Evolutionary conservation across 352 stramenopile species (phyloP), one percentile per base, ranked within the genome.

Genomic region (Plasmopara halstedii): DNA sequence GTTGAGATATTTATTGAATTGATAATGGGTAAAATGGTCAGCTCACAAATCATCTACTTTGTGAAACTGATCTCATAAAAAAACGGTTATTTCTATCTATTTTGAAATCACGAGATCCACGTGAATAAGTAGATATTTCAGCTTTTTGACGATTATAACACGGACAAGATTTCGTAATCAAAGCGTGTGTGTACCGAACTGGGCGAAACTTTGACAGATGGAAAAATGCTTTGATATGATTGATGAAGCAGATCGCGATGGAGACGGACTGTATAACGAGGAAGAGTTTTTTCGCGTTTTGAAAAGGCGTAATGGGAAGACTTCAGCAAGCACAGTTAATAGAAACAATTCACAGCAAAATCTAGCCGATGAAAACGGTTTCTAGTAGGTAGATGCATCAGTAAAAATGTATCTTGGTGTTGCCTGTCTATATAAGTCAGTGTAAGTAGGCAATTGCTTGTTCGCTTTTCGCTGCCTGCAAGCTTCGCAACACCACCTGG

Each of bases 281-380:
- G 91, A 97, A 20, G 92, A 97, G 48, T 98, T 98, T 59, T 97
- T 95, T 56, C 79, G 88, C 9, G 87, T 97, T 23, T 97, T 98
- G 92, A 96, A 96, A 51, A 97, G 97, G 57, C 82, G 90, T 5
- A 93, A 82, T 11, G 89, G 95, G 4, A 95, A 96, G 88, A 97
- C 53, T 59, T 96, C 7, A 93, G 79, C 32, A 86, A 97, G 54
- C 83, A 96, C 29, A 86, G 96, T 37, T 92, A 29, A 29, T 11
- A 29, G 7, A 29, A 6, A 29, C 7, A 4, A 29, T 29, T 11
- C 7, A 29, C 11, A 11, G 25, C 25, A 4, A 4, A 4, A n/a
- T n/a, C n/a, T n/a, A 10, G 11, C 11, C 11, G 25, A 11, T 29
- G 7, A 2, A 29, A 29, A 4, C 7, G 25, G 6, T 29, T 29